These are phyloP conservation scores for Coemansia sp. DNA, from an alignment of 192 early-diverging fungal species.

Conservation along the genomic window DNA sequence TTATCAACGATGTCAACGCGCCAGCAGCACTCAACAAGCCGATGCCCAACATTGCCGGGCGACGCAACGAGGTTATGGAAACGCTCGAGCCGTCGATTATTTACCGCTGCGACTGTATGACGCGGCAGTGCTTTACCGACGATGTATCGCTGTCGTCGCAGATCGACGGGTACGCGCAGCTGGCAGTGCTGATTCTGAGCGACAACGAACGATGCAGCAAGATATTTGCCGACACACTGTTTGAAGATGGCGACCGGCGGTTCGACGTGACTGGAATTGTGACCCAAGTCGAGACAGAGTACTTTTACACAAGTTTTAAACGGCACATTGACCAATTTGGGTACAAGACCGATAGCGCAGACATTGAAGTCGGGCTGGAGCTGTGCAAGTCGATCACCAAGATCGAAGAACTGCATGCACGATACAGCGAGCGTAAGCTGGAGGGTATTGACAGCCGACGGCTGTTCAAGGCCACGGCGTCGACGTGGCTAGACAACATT, in stretches of 20 bases:
- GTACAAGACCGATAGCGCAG: conserved; percentile 23
- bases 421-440: conserved; percentile 15
- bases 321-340: conserved; percentile 44
- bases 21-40: conserved; percentile 46
- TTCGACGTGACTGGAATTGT: conserved; percentile 52
- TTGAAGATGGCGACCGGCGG: conserved; percentile 50
- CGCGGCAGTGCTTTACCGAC: conserved; percentile 41
- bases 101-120: conserved; percentile 47
- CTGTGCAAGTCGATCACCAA: conserved; percentile 37
- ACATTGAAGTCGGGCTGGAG: conserved; percentile 41
- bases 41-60: conserved; percentile 38
- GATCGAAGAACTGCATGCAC: conserved; percentile 34
- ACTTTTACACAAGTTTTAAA: conserved; percentile 37
- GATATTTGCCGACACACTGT: conserved; percentile 39
- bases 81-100: conserved; percentile 34
- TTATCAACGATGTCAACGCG: conserved; percentile 42
- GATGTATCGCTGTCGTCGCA: conserved; percentile 15
- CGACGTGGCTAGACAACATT: conserved; percentile 39
- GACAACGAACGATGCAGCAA: conserved; percentile 39
- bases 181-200: conserved; percentile 33
- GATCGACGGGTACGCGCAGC: conserved; percentile 41
- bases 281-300: conserved; percentile 42
- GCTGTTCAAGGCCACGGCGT: conserved; percentile 38
- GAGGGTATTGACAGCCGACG: conserved; percentile 33
- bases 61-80: conserved; percentile 32